These are phyloP conservation scores for Ceratocystis smalleyi DNA, from an alignment of 2,329 filamentous ascomycete genomes.

Conservation along the genomic window DNA sequence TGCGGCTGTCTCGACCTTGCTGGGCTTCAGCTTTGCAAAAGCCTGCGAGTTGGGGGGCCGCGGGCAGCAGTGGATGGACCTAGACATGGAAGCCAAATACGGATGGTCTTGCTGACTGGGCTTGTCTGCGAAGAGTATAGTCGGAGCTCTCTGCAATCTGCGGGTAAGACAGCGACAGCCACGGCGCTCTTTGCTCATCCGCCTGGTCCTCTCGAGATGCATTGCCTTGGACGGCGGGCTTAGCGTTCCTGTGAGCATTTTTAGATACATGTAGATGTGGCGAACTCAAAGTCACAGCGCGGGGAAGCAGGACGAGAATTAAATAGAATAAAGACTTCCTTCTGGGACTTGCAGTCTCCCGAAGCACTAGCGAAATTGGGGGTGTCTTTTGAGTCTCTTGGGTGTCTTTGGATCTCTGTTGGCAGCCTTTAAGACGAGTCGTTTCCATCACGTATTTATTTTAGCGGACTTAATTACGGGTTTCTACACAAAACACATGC, in stretches of 20 bases:
- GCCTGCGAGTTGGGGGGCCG: neutral
- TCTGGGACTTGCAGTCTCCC: constrained; percentile 4
- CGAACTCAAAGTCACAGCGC: neutral
- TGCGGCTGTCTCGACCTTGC: neutral
- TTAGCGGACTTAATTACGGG: constrained; percentile 4
- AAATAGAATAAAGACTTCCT: neutral
- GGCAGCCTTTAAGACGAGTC: neutral
- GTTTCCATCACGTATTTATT: neutral
- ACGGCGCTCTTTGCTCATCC: too few relatives aligned
- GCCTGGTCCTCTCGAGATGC: neutral
- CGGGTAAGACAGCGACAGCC: neutral
- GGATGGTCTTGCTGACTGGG: too few relatives aligned
- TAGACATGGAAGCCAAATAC: too few relatives aligned
- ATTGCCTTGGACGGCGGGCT: neutral
- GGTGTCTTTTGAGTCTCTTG: constrained; percentile 1
- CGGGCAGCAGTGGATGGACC: neutral
- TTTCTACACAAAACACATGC: constrained; percentile 1
- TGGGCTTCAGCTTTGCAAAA: neutral
- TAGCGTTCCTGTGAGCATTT: neutral
- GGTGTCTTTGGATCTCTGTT: too few relatives aligned
- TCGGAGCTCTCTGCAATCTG: neutral
- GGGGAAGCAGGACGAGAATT: neutral
- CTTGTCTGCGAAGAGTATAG: neutral
- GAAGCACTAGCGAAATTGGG: constrained; percentile 12
- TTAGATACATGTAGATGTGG: neutral